Conservation (phyloP, 2,329 filamentous ascomycete genomes). For the Fusarium sp. region DNA sequence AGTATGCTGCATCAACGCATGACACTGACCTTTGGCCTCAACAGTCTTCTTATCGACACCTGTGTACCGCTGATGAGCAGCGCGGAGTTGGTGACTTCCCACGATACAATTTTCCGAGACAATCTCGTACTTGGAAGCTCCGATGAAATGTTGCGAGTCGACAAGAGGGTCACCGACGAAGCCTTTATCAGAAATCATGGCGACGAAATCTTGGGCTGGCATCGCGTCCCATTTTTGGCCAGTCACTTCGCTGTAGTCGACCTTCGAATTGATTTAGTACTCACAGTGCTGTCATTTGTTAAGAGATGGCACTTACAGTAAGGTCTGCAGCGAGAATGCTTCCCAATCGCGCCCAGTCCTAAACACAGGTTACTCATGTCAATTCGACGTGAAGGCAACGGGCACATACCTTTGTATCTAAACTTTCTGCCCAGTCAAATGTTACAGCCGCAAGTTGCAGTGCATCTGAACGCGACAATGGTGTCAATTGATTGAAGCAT, state of each 20-base stretch:
- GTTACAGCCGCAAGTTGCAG: not conserved
- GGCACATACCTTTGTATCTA: conserved; percentile 1
- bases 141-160: conserved; percentile 8
- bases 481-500: not conserved
- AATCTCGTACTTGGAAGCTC: not conserved
- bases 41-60: not conserved
- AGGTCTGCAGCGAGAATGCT: not conserved
- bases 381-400: accelerated
- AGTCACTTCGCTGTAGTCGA: not conserved
- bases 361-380: accelerated
- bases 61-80: conserved; percentile 15
- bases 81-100: conserved; percentile 1
- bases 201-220: conserved; percentile 2
- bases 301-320: not conserved
- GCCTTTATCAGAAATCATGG: not conserved
- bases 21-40: conserved; percentile 4
- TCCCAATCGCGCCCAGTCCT: conserved; percentile 5
- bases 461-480: not conserved
- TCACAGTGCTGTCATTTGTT: not conserved
- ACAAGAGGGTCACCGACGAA: conserved; percentile 10
- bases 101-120: not conserved
- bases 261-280: not conserved
- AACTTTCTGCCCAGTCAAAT: conserved; percentile 5
- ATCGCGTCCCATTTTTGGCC: conserved; percentile 9
- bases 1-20: conserved; percentile 11